Evolutionary conservation across 306 rosid species (phyloP).

Genomic region (Amphicarpaea edgeworthii): DNA sequence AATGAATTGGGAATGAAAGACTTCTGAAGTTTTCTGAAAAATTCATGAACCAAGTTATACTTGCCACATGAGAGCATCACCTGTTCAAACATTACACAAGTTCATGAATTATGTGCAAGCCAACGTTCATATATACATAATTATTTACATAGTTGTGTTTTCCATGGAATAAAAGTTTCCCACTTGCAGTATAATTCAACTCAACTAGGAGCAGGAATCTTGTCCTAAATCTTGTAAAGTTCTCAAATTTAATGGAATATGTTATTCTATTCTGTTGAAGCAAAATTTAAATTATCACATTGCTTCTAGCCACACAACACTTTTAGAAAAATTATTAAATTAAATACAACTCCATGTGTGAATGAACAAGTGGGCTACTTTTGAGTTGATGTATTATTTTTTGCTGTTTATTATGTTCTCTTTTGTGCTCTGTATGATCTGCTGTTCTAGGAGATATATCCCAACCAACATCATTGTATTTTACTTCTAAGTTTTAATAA

Average conservation of each 20-base stretch:
- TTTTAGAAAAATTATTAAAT: neutral
- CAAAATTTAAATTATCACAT: slow-evolving; percentile 28
- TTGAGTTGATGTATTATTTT: slow-evolving; percentile 22
- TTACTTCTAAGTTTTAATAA: neutral
- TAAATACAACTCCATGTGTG: slow-evolving; percentile 19
- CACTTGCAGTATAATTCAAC: slow-evolving; percentile 17
- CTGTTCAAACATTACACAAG: slow-evolving; percentile 57
- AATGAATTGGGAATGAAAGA: slow-evolving; percentile 81
- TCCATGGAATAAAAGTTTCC: slow-evolving; percentile 17
- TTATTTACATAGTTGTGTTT: slow-evolving; percentile 33
- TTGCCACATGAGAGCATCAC: slow-evolving; percentile 94
- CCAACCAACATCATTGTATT: slow-evolving; percentile 15
- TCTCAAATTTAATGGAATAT: slow-evolving; percentile 25
- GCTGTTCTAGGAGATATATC: slow-evolving; percentile 32
- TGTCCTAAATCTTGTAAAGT: slow-evolving; percentile 19
- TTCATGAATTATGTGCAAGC: slow-evolving; percentile 39
- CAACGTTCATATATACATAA: slow-evolving; percentile 15
- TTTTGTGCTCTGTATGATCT: slow-evolving; percentile 4
- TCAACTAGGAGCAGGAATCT: slow-evolving; percentile 22
- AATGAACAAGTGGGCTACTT: slow-evolving; percentile 9
- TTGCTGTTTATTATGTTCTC: slow-evolving; percentile 7
- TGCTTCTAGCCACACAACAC: neutral
- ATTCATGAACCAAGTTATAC: slow-evolving; percentile 92
- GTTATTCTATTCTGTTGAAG: neutral
- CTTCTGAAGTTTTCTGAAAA: slow-evolving; percentile 86